A percentile compares a stretch with the other conserved stretches of the same genome.
Evolutionary conservation across 2,329 filamentous ascomycete genomes (phyloP).

Genomic region (Fusarium mundagurra): DNA sequence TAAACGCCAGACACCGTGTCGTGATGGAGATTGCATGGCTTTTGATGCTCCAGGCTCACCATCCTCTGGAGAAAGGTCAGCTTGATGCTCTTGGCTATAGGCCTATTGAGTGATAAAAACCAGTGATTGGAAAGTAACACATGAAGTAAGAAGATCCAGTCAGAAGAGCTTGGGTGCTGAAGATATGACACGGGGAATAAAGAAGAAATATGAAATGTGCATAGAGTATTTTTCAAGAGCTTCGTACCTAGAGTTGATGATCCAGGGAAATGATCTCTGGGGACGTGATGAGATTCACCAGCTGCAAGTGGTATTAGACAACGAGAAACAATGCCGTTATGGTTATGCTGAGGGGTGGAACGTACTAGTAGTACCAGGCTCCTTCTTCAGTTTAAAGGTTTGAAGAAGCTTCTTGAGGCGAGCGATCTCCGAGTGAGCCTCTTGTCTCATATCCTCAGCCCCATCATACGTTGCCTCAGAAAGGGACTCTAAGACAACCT

Average conservation of each 20-base stretch:
- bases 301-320: conserved; percentile 1
- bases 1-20: conserved; percentile 23
- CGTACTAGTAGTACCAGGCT: conserved; percentile 5
- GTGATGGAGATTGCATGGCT: conserved; percentile 37
- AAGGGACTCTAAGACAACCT: conserved; percentile 56
- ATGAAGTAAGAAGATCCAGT: not conserved
- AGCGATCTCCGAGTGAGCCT: conserved; percentile 42
- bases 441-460: conserved; percentile 45
- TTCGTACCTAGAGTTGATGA: conserved; percentile 26
- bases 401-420: conserved; percentile 47
- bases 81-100: not conserved
- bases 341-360: not conserved
- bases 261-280: not conserved
- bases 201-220: not conserved
- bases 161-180: not conserved
- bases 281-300: not conserved
- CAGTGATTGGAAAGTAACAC: not conserved
- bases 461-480: conserved; percentile 38
- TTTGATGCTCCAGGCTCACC: not conserved
- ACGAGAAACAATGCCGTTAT: not conserved
- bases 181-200: not conserved
- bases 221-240: not conserved
- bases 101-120: not conserved
- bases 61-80: conserved; percentile 28
- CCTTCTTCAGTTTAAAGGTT: conserved; percentile 12